phyloP scores from a whole-genome alignment of 495 filamentous ascomycete genomes.

The Zalerion maritima region DNA sequence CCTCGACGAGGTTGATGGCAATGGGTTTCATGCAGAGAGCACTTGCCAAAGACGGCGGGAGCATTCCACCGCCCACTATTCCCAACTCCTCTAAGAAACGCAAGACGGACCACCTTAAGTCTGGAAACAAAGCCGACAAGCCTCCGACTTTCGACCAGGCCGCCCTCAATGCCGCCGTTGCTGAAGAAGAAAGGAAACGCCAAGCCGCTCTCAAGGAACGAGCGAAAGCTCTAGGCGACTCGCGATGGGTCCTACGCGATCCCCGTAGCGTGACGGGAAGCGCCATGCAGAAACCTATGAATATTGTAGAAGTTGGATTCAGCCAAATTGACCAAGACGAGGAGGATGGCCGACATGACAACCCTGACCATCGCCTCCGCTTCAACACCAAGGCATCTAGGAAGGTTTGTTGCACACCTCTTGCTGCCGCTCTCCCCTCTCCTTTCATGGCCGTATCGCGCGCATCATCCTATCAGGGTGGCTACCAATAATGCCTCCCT shows the following conservation, averaged over 20 bases:
- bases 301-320: slow-evolving; percentile 34
- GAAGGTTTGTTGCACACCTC: no score
- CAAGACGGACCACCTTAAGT: slow-evolving; percentile 20
- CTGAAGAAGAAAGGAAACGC: slow-evolving; percentile 61
- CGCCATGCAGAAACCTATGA: slow-evolving; percentile 17
- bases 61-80: slow-evolving; percentile 12
- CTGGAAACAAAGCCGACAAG: slow-evolving; percentile 5
- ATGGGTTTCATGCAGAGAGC: slow-evolving; percentile 99
- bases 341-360: no score
- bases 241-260: slow-evolving; percentile 65
- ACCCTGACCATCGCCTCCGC: no score
- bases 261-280: slow-evolving; percentile 6
- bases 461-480: no score
- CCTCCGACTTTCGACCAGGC: slow-evolving; percentile 25
- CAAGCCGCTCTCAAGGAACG: slow-evolving; percentile 53
- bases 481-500: no score
- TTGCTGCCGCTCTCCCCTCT: no score
- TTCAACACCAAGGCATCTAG: no score
- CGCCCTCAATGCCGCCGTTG: slow-evolving; percentile 52
- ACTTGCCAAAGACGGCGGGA: slow-evolving; percentile 35
- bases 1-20: slow-evolving; percentile 80
- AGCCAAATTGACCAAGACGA: slow-evolving; percentile 37
- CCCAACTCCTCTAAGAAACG: slow-evolving; percentile 41
- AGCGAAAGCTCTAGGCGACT: slow-evolving; percentile 65
- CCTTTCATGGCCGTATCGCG: no score